These are phyloP conservation scores for Toxoplasma gondii DNA, from an alignment of 169 alveolate genomes.

Conservation along the genomic window DNA sequence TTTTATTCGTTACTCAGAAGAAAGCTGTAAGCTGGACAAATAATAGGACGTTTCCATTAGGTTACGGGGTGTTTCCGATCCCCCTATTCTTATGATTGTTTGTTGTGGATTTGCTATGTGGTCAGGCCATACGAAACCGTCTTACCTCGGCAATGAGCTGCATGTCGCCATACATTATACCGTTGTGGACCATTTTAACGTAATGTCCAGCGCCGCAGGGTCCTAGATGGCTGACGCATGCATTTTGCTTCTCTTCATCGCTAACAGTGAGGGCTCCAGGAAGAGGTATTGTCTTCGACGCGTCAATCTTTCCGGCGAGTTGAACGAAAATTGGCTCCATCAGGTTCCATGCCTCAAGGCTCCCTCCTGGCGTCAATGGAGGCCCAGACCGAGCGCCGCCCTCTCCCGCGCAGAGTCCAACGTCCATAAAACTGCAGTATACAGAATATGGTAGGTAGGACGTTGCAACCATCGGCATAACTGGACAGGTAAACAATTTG, in stretches of 20 bases:
- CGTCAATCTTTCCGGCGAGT: slow-evolving; percentile 74
- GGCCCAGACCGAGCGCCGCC: slow-evolving; percentile 84
- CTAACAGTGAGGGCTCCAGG: background rate
- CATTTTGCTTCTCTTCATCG: background rate
- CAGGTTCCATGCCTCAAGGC: slow-evolving; percentile 75
- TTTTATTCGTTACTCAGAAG: too few species aligned
- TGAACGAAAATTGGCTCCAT: slow-evolving; percentile 72
- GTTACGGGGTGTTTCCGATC: too few species aligned
- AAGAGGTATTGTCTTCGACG: background rate
- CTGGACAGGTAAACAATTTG: background rate
- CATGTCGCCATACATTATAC: slow-evolving; percentile 87
- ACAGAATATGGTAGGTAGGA: background rate
- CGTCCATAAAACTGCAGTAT: slow-evolving; percentile 76
- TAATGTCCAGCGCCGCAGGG: slow-evolving; percentile 84
- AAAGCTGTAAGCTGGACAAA: too few species aligned
- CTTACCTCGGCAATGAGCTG: slow-evolving; percentile 80
- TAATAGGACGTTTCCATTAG: too few species aligned
- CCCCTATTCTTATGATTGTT: too few species aligned
- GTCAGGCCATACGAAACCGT: too few species aligned
- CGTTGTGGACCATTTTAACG: slow-evolving; percentile 89
- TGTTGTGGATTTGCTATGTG: too few species aligned
- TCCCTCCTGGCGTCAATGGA: slow-evolving; percentile 86
- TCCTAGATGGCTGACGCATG: slow-evolving; percentile 78
- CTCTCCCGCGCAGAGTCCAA: slow-evolving; percentile 90
- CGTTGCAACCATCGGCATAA: background rate